Base-by-base conservation (phyloP, 306 rosid genomes). In the Begonia fuchsioides region DNA sequence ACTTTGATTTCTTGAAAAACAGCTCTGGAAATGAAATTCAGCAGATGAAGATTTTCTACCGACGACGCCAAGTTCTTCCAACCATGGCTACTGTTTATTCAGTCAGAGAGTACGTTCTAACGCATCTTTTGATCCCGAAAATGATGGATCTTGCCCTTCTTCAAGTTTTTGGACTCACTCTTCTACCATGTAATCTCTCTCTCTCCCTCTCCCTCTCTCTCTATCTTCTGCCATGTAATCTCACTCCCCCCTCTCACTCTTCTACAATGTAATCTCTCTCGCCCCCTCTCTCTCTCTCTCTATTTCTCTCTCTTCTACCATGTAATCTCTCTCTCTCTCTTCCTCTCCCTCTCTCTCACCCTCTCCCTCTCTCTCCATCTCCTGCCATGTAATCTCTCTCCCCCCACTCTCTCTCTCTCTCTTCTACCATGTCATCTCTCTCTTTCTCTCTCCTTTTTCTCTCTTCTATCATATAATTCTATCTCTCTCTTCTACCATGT, bases 11-110 rank as follows among this genome's bases (percentile, higher is more conserved):
- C 0, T 26, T 26, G 35, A 26, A 26, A 26, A 26, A 26, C 35
- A 26, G 8, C 7, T 26, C 8, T 26, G 7, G 35, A 26, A 26
- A 26, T 48, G 52, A 48, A 48, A 43, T 43, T 48, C 2, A 62
- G 60, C 65, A 80, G 94, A 82, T 58, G 96, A 80, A 61, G 86
- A 79, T 66, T 72, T 73, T 65, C 62, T 73, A 72, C 62, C 77
- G 54, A 56, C 75, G 56, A 55, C 81, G 60, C 59, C 70, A 51
- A 54, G 71, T 19, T 47, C 41, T 38, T 51, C 54, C 64, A 83
- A 72, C 51, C 75, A 68, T 57, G 70, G 67, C 32, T 68, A 61
- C 56, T 60, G 67, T 61, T 56, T 74, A 40, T 54, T 68, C 13
- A 69, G 67, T 61, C 76, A 67, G 38, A 72, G 76, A 64, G 74